Conservation (phyloP, 192 early-diverging fungal genomes). For the Lobosporangium transversale region DNA sequence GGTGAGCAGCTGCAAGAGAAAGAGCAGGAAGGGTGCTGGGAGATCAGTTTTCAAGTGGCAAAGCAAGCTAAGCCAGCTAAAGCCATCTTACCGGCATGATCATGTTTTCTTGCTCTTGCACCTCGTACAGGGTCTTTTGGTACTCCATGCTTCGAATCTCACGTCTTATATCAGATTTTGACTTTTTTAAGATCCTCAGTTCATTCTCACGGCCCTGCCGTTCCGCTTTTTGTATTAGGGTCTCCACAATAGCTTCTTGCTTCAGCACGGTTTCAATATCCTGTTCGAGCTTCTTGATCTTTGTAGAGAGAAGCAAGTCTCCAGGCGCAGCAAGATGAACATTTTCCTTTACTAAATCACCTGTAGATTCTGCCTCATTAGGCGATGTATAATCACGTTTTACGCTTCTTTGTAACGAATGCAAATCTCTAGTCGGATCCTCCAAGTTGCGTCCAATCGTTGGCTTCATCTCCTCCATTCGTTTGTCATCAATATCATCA, state of each 20-base stretch:
- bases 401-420: too few species aligned
- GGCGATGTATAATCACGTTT: not conserved
- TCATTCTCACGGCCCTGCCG: conserved; percentile 62
- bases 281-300: conserved; percentile 60
- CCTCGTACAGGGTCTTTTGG: conserved; percentile 71
- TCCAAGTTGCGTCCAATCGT: not conserved
- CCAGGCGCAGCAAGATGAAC: conserved; percentile 72
- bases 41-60: too few species aligned
- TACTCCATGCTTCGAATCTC: conserved; percentile 68
- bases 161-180: conserved; percentile 60
- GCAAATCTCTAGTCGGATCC: not conserved
- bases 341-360: conserved; percentile 34
- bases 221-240: conserved; percentile 70
- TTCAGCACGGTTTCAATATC: conserved; percentile 66
- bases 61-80: too few species aligned
- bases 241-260: conserved; percentile 74
- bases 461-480: not conserved
- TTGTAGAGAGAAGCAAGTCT: conserved; percentile 70
- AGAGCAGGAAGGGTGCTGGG: not conserved
- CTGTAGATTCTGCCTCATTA: not conserved
- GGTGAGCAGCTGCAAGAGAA: not conserved
- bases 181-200: conserved; percentile 71
- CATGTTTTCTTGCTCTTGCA: conserved; percentile 67
- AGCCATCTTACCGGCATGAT: conserved; percentile 57
- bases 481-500: not conserved